Percentiles rank a stretch among this genome's conserved stretches.
Evolutionary conservation across 2,329 filamentous ascomycete genomes (phyloP).

Genomic region (Hypoxylon sp.): DNA sequence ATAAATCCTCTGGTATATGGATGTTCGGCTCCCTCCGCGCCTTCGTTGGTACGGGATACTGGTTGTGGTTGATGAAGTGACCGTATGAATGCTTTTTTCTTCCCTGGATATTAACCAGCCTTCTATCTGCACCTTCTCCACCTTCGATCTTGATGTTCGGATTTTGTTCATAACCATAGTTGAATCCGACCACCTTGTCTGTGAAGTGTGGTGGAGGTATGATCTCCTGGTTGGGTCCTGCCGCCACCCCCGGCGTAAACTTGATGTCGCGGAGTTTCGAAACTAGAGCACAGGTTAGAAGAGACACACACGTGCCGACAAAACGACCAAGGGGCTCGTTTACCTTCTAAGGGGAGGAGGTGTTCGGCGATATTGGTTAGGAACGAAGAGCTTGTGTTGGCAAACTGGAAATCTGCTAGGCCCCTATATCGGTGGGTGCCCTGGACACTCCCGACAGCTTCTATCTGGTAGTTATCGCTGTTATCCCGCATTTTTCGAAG

Average conservation of each 20-base stretch:
- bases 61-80: slow-evolving; percentile 66
- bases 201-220: slow-evolving; percentile 83
- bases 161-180: slow-evolving; percentile 86
- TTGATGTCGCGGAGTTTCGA: slow-evolving; percentile 67
- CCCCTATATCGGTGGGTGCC: slow-evolving; percentile 87
- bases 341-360: slow-evolving; percentile 76
- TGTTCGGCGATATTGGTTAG: slow-evolving; percentile 75
- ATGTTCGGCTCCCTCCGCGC: slow-evolving; percentile 70
- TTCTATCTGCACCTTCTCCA: slow-evolving; percentile 60
- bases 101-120: slow-evolving; percentile 64
- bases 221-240: slow-evolving; percentile 69
- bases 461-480: slow-evolving; percentile 68
- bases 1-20: slow-evolving; percentile 67
- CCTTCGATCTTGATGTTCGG: slow-evolving; percentile 72
- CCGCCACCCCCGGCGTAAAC: slow-evolving; percentile 68
- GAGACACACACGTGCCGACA: neutral
- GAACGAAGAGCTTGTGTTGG: slow-evolving; percentile 72
- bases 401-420: slow-evolving; percentile 86
- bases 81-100: slow-evolving; percentile 63
- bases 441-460: slow-evolving; percentile 75
- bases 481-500: slow-evolving; percentile 76
- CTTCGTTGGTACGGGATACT: slow-evolving; percentile 67
- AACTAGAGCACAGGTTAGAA: slow-evolving; percentile 49
- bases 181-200: slow-evolving; percentile 76
- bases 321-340: slow-evolving; percentile 10